These are phyloP conservation scores for Torulaspora indica DNA, from an alignment of 805 yeast species.

Conservation along the genomic window DNA sequence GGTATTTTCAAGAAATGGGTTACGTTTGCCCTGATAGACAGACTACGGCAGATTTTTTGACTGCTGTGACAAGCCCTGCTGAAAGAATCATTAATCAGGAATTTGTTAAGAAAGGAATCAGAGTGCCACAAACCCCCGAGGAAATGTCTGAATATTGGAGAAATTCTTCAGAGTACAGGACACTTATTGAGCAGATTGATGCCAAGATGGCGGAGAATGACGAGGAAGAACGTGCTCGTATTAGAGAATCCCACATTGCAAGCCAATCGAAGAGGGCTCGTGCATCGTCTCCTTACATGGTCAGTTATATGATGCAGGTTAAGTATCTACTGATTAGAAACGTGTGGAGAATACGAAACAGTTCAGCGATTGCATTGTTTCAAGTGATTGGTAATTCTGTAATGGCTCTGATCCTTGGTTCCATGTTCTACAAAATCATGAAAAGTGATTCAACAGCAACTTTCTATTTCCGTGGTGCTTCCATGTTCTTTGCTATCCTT, in stretches of 20 bases:
- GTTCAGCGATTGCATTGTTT: conserved; percentile 44
- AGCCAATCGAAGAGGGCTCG: conserved; percentile 47
- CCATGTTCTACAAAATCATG: conserved; percentile 52
- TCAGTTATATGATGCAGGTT: conserved; percentile 50
- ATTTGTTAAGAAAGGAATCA: conserved; percentile 41
- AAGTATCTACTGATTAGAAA: conserved; percentile 45
- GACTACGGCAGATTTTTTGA: conserved; percentile 66
- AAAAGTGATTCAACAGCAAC: conserved; percentile 38
- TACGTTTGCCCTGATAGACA: conserved; percentile 59
- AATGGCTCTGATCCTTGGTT: conserved; percentile 53
- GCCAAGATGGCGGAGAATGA: conserved; percentile 34
- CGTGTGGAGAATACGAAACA: conserved; percentile 46
- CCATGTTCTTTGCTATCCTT: conserved; percentile 61
- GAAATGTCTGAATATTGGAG: conserved; percentile 62
- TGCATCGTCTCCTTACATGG: conserved; percentile 49
- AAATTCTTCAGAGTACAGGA: conserved; percentile 43
- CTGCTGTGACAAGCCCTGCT: conserved; percentile 62
- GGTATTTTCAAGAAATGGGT: conserved; percentile 62
- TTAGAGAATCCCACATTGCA: conserved; percentile 45
- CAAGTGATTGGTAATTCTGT: conserved; percentile 43
- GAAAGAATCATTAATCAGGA: conserved; percentile 44
- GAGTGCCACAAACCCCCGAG: conserved; percentile 56
- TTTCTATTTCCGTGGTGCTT: conserved; percentile 55
- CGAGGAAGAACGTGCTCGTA: conserved; percentile 16
- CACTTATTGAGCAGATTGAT: conserved; percentile 44